Evolutionary conservation across 1,139 yeast genomes (phyloP), one percentile per base, ranked within the genome.

Genomic region (Debaryomycetaceae sp.): DNA sequence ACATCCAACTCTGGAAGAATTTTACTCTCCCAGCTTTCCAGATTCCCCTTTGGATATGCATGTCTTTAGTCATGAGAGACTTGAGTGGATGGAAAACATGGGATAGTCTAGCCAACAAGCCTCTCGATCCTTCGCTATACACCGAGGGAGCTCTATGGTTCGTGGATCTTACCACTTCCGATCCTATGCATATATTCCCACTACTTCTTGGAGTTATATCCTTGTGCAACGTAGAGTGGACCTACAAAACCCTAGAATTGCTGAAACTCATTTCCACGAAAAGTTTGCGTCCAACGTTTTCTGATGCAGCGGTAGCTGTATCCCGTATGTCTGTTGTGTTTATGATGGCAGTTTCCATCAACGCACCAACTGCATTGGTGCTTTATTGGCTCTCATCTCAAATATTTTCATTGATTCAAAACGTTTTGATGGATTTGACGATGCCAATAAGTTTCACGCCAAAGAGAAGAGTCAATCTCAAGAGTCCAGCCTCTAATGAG

Each of bases 371-470:
- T 22, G 90, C 95, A 0, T 69, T 91, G 38, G 80, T 85, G 0
- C 62, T 89, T 30, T 91, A 89, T 63, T 91, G 98, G 98, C 73
- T 88, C 31, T 81, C 91, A 40, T 89, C 97, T 0, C 91, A 88
- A 59, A 57, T 76, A 2, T 90, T 75, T 58, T 90, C 97, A 1
- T 68, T 88, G 49, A 51, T 80, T 0, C 97, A 90, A 56, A 91
- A 90, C 58, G 62, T 86, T 11, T 48, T 85, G n/a, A 66, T 91
- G 59, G 95, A 90, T 58, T 69, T 75, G 52, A 67, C 75, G 40
- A 67, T 85, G 56, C 96, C 96, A 0, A 69, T 80, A 35, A 65
- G 69, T 46, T 81, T 66, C 56, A 69, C 79, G 1, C 83, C 84
- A 6, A 69, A 70, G 44, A 58, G 53, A 42, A 57, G 76, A 49